Evolutionary conservation across 352 stramenopile species (phyloP).

Genomic region (Aphanomyces stellatus): DNA sequence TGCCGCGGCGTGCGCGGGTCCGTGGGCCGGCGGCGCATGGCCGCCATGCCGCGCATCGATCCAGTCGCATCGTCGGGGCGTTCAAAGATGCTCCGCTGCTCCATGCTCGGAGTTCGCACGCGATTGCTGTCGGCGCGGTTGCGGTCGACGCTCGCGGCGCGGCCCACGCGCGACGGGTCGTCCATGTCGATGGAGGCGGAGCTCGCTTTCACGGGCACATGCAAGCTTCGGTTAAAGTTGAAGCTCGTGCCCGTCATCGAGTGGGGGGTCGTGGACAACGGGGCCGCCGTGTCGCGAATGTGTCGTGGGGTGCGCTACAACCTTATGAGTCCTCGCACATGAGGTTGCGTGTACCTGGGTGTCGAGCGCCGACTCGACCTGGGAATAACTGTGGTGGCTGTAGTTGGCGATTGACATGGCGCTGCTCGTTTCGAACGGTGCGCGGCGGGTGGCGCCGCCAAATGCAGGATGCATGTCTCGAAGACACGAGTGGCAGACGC

Average conservation of each 20-base stretch:
- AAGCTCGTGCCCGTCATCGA: neutral
- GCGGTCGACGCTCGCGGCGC: constrained; percentile 2
- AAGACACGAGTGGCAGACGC: constrained; percentile 15
- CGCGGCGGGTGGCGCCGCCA: neutral
- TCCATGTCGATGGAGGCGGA: neutral
- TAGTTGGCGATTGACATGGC: neutral
- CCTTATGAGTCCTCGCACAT: no score
- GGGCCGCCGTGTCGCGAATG: no score
- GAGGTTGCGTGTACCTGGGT: constrained; percentile 16
- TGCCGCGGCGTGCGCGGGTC: no score
- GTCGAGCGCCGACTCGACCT: no score
- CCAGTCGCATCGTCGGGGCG: no score
- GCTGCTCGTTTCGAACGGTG: neutral
- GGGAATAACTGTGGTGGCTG: constrained; percentile 7
- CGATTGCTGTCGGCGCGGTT: neutral
- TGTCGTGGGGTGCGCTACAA: no score
- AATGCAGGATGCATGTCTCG: constrained; percentile 15
- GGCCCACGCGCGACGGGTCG: neutral
- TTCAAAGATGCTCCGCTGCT: neutral
- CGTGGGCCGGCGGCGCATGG: no score
- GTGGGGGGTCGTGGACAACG: neutral
- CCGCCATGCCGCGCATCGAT: no score
- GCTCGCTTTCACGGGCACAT: neutral
- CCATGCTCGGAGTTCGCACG: neutral
- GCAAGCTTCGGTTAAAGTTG: constrained; percentile 9